Evolutionary conservation across 495 filamentous ascomycete genomes (phyloP).

Genomic region (Peziza echinospora): DNA sequence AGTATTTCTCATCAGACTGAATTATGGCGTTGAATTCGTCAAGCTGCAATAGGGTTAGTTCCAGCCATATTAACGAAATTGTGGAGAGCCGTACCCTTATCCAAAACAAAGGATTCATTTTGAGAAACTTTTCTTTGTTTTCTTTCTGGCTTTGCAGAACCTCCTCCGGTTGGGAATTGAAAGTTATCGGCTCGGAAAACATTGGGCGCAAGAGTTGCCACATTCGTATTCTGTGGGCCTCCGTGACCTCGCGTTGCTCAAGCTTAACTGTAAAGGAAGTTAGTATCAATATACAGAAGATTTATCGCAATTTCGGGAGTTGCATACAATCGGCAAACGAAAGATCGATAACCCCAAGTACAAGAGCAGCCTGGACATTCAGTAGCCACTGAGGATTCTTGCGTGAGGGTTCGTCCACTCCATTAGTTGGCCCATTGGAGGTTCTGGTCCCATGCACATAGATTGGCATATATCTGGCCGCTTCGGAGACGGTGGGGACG

Average conservation of each 20-base stretch:
- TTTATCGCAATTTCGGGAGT: too few species aligned
- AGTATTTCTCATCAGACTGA: slow-evolving; percentile 7
- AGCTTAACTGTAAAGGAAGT: slow-evolving; percentile 1
- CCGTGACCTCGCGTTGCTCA: slow-evolving; percentile 4
- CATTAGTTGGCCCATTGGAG: too few species aligned
- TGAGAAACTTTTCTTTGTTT: slow-evolving; percentile 14
- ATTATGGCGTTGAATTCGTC: slow-evolving; percentile 14
- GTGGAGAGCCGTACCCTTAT: slow-evolving; percentile 16
- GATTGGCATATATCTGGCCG: neutral
- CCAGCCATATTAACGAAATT: too few species aligned
- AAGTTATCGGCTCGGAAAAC: slow-evolving; percentile 12
- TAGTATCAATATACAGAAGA: neutral
- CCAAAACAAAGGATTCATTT: slow-evolving; percentile 18
- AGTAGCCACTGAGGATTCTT: too few species aligned
- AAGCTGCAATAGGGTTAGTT: too few species aligned
- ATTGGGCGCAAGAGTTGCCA: slow-evolving; percentile 15
- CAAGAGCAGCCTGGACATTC: slow-evolving; percentile 18
- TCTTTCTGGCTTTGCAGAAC: slow-evolving; percentile 8
- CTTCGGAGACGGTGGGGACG: neutral
- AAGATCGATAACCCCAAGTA: slow-evolving; percentile 14
- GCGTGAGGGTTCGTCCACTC: too few species aligned
- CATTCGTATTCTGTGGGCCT: slow-evolving; percentile 14
- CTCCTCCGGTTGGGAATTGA: slow-evolving; percentile 1
- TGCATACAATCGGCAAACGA: slow-evolving; percentile 10
- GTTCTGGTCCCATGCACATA: too few species aligned